Evolutionary conservation across 192 early-diverging fungal species (phyloP), one percentile per base, ranked within the genome.

Genomic region (Glomus cerebriforme): DNA sequence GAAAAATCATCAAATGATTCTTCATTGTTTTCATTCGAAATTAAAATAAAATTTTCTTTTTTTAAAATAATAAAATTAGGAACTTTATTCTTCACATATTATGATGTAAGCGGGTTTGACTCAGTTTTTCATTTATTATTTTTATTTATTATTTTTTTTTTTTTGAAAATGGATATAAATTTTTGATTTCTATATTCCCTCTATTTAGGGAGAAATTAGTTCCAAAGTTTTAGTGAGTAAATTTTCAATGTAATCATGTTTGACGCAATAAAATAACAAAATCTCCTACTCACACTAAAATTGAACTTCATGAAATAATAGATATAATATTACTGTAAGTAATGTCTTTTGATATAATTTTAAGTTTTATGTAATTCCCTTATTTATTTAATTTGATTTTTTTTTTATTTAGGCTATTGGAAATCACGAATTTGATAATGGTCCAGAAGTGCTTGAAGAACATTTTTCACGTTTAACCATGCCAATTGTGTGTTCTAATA

Each of bases 371-470:
- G n/a, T 68, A 68, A 85, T 26, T 80, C 84, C 35, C 24, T 2
- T 7, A 32, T 72, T 54, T 76, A 76, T 47, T 13, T 26, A 29
- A 58, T 22, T 62, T 49, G 37, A 34, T n/a, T 74, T 34, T 49
- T 2, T 35, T 7, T 19, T 13, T 63, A 34, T 7, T 70, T 17
- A 70, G 35, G 81, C 82, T 8, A 82, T 91, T 66, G 90, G 91
- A 66, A 92, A 93, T 80, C 94, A 95, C 80, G 93, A 95, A 82
- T 93, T 92, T 66, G 94, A 95, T 82, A 83, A 85, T 13, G 92
- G 92, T 3, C 87, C 88, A 1, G 81, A 84, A 10, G 78, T 87
- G 75, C 73, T 91, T n/a, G 87, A 81, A 31, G 73, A 64, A 1
- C 92, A 89, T 80, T 82, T 89, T 79, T 83, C 81, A 32, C 82